These are phyloP conservation scores for Aspergillus diversus DNA, from an alignment of 495 filamentous ascomycete species.

Conservation along the genomic window DNA sequence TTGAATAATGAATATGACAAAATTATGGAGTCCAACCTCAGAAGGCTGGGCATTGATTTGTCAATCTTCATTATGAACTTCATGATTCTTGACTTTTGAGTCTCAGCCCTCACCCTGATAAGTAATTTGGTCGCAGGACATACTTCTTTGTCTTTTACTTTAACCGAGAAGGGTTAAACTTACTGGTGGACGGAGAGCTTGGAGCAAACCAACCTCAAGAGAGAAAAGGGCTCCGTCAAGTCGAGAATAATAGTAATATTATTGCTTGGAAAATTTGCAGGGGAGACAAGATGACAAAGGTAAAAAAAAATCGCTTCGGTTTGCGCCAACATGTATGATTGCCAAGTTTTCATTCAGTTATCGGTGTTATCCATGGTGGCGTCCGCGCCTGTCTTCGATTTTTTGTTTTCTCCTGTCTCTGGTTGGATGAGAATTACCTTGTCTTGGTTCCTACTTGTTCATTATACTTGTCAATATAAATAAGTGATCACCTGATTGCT, in stretches of 20 bases:
- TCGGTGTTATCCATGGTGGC: neutral
- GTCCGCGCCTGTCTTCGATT: no score
- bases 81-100: neutral
- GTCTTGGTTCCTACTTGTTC: no score
- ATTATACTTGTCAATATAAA: no score
- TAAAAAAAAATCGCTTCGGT: neutral
- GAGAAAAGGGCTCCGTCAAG: no score
- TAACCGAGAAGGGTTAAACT: no score
- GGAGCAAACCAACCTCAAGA: no score
- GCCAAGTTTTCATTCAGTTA: neutral
- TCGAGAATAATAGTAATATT: no score
- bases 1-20: neutral
- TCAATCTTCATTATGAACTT: neutral
- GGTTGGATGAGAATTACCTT: no score
- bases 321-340: no score
- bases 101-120: neutral
- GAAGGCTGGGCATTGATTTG: conserved; percentile 1
- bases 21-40: neutral
- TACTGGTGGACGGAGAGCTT: no score
- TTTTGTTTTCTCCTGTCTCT: no score
- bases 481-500: no score
- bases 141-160: neutral
- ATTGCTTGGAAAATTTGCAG: neutral
- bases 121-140: neutral
- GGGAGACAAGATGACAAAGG: neutral